Conservation (phyloP, 164 flowering plant species). For the Annona squamosa region DNA sequence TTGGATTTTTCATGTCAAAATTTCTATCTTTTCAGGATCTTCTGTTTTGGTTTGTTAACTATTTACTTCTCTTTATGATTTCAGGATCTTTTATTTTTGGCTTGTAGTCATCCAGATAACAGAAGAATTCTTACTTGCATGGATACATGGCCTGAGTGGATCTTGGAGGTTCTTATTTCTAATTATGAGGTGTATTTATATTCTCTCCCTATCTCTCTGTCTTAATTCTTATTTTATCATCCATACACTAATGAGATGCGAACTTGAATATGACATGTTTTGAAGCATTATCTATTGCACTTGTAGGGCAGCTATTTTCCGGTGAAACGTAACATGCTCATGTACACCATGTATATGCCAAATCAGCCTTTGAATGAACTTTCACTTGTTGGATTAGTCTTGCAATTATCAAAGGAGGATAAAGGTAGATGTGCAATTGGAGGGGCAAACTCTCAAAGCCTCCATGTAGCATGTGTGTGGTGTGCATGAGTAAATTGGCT, state of each 20-base stretch:
- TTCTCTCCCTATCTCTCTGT: neutral
- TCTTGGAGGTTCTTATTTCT: slow-evolving; percentile 86
- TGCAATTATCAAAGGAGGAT: too few species aligned
- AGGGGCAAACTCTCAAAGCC: too few species aligned
- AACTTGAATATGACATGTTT: neutral
- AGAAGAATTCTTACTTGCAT: slow-evolving; percentile 71
- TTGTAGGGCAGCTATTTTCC: neutral
- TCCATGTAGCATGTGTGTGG: too few species aligned
- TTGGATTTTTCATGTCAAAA: neutral
- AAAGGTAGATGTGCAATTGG: too few species aligned
- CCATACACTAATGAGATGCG: neutral
- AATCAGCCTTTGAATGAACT: too few species aligned
- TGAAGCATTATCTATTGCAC: neutral
- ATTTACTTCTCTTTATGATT: slow-evolving; percentile 44
- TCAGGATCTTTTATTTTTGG: slow-evolving; percentile 99
- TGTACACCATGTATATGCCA: too few species aligned
- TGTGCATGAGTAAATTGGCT: neutral
- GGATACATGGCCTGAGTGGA: slow-evolving; percentile 99
- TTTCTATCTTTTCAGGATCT: too few species aligned
- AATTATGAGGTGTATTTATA: slow-evolving; percentile 68
- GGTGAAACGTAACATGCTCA: too few species aligned
- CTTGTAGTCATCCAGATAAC: slow-evolving; percentile 97
- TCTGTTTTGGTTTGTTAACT: slow-evolving; percentile 28
- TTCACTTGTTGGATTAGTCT: too few species aligned
- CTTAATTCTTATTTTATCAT: neutral